These are phyloP conservation scores for Monosporascus sp. DNA, from an alignment of 2,329 filamentous ascomycete species.

Conservation along the genomic window DNA sequence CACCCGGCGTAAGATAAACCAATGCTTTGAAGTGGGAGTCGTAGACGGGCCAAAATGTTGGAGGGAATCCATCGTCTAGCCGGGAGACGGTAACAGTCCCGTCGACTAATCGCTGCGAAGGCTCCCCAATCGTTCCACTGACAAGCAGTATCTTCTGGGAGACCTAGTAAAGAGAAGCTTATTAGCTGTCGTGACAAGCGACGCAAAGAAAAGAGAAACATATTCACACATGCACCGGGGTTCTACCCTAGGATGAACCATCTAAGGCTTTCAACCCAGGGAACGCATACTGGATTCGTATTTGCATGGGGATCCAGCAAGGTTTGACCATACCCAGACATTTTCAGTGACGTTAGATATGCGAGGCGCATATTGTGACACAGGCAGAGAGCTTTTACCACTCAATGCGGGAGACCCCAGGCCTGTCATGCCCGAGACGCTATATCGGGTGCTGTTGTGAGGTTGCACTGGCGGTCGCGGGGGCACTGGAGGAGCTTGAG, in stretches of 20 bases:
- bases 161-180: slow-evolving; percentile 49
- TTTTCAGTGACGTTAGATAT: slow-evolving; percentile 76
- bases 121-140: slow-evolving; percentile 75
- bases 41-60: slow-evolving; percentile 79
- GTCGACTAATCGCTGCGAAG: slow-evolving; percentile 63
- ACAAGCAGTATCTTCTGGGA: slow-evolving; percentile 87
- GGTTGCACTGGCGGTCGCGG: slow-evolving; percentile 34
- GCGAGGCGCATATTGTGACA: slow-evolving; percentile 76
- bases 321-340: slow-evolving; percentile 65
- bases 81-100: slow-evolving; percentile 76
- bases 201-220: too few relatives aligned
- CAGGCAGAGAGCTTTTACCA: slow-evolving; percentile 51
- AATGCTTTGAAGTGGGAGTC: slow-evolving; percentile 90
- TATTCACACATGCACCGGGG: too few relatives aligned
- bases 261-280: background rate
- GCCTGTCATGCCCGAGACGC: slow-evolving; percentile 60
- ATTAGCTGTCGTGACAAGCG: slow-evolving; percentile 5
- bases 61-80: slow-evolving; percentile 79
- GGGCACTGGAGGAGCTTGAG: slow-evolving; percentile 26
- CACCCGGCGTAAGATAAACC: slow-evolving; percentile 84
- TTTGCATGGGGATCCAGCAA: slow-evolving; percentile 7
- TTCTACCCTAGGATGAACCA: background rate
- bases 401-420: slow-evolving; percentile 51
- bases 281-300: background rate
- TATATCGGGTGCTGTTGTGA: slow-evolving; percentile 52